Percentiles rank a stretch among this genome's conserved stretches.
These are phyloP conservation scores for Coemansia sp. DNA, from an alignment of 192 early-diverging fungal species.

Conservation along the genomic window DNA sequence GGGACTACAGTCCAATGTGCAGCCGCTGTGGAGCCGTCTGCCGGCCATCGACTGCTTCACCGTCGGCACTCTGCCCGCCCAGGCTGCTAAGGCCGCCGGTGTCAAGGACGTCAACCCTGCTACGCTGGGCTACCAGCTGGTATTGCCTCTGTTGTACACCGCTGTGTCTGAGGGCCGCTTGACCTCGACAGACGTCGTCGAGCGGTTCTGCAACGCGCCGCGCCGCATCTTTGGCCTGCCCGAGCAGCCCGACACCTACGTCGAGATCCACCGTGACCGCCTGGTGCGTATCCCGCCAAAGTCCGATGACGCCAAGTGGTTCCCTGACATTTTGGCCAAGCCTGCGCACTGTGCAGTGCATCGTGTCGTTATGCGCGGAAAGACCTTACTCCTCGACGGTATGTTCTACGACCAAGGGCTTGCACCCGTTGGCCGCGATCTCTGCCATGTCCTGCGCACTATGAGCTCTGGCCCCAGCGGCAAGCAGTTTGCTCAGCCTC, in stretches of 20 bases:
- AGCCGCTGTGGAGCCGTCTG: slow-evolving; percentile 80
- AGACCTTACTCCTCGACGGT: slow-evolving; percentile 87
- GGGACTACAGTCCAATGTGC: slow-evolving; percentile 54
- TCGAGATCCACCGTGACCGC: slow-evolving; percentile 92
- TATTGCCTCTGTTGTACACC: slow-evolving; percentile 70
- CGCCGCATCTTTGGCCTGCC: slow-evolving; percentile 88
- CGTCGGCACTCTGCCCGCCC: slow-evolving; percentile 69
- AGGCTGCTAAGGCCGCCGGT: slow-evolving; percentile 46
- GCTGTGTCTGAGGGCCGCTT: slow-evolving; percentile 79
- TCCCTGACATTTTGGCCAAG: slow-evolving; percentile 57
- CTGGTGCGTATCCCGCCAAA: slow-evolving; percentile 48
- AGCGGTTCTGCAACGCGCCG: slow-evolving; percentile 81
- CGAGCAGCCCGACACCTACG: slow-evolving; percentile 89
- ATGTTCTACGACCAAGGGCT: slow-evolving; percentile 48
- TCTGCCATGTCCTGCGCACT: slow-evolving; percentile 40
- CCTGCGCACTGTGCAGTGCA: slow-evolving; percentile 71
- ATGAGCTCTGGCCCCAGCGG: slow-evolving; percentile 49
- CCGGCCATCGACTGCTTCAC: slow-evolving; percentile 89
- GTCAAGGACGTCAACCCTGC: slow-evolving; percentile 15
- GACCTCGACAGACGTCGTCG: slow-evolving; percentile 72
- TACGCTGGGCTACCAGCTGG: slow-evolving; percentile 40
- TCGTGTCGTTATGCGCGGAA: slow-evolving; percentile 86
- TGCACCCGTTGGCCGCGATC: slow-evolving; percentile 48
- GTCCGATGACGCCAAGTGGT: slow-evolving; percentile 41
- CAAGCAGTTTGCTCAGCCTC: slow-evolving; percentile 36